Conservation (phyloP, 2,329 filamentous ascomycete genomes). For the Ascochyta koolunga region DNA sequence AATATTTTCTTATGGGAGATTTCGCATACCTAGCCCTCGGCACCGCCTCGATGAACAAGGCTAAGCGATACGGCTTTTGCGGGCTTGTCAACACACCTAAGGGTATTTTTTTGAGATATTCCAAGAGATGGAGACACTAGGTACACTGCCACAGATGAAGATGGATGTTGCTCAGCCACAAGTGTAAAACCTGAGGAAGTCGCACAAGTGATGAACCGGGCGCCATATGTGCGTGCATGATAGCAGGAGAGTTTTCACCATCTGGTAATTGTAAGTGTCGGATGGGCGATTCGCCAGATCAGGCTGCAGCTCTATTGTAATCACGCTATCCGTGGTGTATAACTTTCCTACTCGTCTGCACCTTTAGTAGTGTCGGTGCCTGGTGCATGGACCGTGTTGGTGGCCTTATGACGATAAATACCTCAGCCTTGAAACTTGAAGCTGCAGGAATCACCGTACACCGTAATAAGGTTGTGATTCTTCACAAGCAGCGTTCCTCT, state of each 20-base stretch:
- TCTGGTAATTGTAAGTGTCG: too few species aligned
- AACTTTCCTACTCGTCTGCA: neutral
- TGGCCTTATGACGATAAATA: slow-evolving; percentile 3
- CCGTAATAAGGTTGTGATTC: too few species aligned
- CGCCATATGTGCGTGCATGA: too few species aligned
- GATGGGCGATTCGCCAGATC: too few species aligned
- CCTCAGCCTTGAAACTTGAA: neutral
- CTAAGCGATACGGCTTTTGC: slow-evolving; percentile 16
- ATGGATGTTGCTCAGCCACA: slow-evolving; percentile 11
- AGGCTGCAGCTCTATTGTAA: neutral
- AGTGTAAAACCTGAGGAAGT: neutral
- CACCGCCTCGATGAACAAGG: slow-evolving; percentile 14
- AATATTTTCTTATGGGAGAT: slow-evolving; percentile 11
- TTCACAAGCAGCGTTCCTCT: too few species aligned
- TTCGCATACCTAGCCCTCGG: slow-evolving; percentile 9
- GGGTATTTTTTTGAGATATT: slow-evolving; percentile 20
- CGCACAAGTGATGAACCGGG: too few species aligned
- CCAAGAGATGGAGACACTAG: slow-evolving; percentile 18
- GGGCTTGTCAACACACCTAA: slow-evolving; percentile 19
- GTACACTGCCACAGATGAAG: slow-evolving; percentile 15
- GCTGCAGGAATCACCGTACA: neutral
- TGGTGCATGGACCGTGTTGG: slow-evolving; percentile 7
- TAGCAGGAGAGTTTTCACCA: too few species aligned
- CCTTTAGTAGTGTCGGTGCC: slow-evolving; percentile 9
- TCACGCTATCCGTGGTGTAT: neutral